These are phyloP conservation scores for Colletotrichum chrysophilum DNA, from an alignment of 2,329 filamentous ascomycete species.

Conservation along the genomic window DNA sequence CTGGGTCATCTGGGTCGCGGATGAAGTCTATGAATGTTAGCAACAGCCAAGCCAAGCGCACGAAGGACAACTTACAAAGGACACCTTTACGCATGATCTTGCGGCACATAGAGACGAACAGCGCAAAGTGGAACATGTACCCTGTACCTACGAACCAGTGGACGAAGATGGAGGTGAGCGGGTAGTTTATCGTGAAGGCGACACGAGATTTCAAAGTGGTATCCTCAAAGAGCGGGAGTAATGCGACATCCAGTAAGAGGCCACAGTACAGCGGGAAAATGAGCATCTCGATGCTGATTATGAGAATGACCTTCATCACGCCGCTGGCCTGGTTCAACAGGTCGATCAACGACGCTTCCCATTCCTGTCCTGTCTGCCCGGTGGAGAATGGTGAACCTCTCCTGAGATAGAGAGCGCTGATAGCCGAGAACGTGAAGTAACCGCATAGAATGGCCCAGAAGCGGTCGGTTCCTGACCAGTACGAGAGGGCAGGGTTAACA, in stretches of 20 bases:
- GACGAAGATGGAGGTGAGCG: slow-evolving; percentile 90
- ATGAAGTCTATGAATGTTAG: slow-evolving; percentile 77
- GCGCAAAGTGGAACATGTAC: slow-evolving; percentile 99
- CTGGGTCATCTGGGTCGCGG: slow-evolving; percentile 95
- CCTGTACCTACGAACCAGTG: slow-evolving; percentile 99
- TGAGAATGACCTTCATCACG: slow-evolving; percentile 96
- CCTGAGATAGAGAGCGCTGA: slow-evolving; percentile 81
- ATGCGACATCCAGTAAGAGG: slow-evolving; percentile 83
- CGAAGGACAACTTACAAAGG: slow-evolving; percentile 67
- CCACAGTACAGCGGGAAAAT: slow-evolving; percentile 96
- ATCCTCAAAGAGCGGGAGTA: slow-evolving; percentile 86
- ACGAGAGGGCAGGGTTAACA: slow-evolving; percentile 64
- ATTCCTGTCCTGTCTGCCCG: slow-evolving; percentile 59
- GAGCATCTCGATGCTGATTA: slow-evolving; percentile 99
- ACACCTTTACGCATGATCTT: slow-evolving; percentile 97
- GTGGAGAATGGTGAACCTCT: slow-evolving; percentile 72
- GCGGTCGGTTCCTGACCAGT: slow-evolving; percentile 71
- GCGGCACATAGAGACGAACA: slow-evolving; percentile 98
- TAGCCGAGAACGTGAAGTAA: slow-evolving; percentile 76
- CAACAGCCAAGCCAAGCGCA: neutral
- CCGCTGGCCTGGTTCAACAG: slow-evolving; percentile 91
- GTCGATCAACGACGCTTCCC: slow-evolving; percentile 82
- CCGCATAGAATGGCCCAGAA: slow-evolving; percentile 79
- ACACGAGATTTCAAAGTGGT: slow-evolving; percentile 80
- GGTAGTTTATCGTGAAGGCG: slow-evolving; percentile 77